Evolutionary conservation across 2,329 filamentous ascomycete genomes (phyloP), one percentile per base, ranked within the genome.

Genomic region (Didymella pinodella): DNA sequence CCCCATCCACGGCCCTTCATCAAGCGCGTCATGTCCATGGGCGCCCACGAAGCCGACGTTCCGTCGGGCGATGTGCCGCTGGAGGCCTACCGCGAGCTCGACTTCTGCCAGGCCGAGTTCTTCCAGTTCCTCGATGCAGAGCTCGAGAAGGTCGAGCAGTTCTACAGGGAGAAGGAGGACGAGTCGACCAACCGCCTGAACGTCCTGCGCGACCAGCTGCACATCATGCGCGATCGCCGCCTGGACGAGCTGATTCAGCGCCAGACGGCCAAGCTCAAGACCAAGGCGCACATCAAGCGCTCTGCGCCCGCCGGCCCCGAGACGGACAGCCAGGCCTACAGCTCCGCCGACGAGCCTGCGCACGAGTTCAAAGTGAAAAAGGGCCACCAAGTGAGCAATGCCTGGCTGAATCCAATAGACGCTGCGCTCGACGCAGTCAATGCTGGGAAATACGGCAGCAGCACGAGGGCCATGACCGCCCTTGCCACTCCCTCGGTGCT

Each of bases 171-270:
- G 65, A 97, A 97, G 73, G 95, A 99, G 73, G 85, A 91, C 28
- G 92, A 97, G 73, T 92, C 94, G 0, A 90, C 87, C 0, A 81
- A 88, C 54, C 86, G 93, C 2, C 80, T 97, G 25, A 80, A 82
- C 0, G 76, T 90, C 4, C 82, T 99, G 46, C 86, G 91, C 41
- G 87, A 93, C 50, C 95, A 99, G 75, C 83, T 99, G 31, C 93
- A 96, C 72, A 90, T 96, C 68, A 97, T 98, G 92, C 86, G 93
- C 44, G 92, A 96, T 74, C 86, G 90, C 14, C 88, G 94, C 22
- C 84, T 92, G 28, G 85, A 89, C 51, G 92, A 97, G 72, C 73
- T 87, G 10, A 82, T 92, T 57, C 77, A 84, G 29, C 73, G 76
- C n/a, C 79, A 80, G 62, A 60, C 64, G 7, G 68, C 72, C 14